These are phyloP conservation scores for Quercus variabilis DNA, from an alignment of 306 rosid species.

Conservation along the genomic window DNA sequence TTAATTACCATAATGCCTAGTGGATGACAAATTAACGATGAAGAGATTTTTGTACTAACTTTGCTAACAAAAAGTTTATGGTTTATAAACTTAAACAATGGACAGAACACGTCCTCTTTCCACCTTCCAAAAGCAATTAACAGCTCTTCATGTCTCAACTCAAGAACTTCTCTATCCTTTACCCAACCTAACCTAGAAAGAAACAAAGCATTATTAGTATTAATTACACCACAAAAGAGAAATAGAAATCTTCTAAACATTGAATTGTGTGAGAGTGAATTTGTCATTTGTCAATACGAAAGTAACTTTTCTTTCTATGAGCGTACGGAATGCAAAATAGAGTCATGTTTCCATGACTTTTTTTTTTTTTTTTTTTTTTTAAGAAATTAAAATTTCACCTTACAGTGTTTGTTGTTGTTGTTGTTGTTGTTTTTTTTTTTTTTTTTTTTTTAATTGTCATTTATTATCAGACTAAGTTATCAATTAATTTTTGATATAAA, in stretches of 20 bases:
- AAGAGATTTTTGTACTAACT: conserved; percentile 2
- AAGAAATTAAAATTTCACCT: accelerated
- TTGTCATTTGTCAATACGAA: too few species aligned
- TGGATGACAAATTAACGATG: conserved; percentile 2
- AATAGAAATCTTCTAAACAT: too few species aligned
- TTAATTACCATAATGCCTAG: conserved; percentile 1
- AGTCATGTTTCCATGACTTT: too few species aligned
- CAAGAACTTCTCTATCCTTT: neutral
- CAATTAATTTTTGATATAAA: too few species aligned
- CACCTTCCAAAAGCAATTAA: conserved; percentile 8
- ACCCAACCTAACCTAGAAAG: neutral
- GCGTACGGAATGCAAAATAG: too few species aligned
- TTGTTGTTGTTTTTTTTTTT: too few species aligned
- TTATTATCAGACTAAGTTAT: accelerated
- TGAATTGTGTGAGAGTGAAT: too few species aligned
- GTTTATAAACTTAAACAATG: neutral
- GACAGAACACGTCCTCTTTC: conserved; percentile 21
- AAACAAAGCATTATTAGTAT: too few species aligned
- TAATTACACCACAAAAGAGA: too few species aligned
- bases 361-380: too few species aligned
- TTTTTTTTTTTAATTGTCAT: too few species aligned
- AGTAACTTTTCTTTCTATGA: too few species aligned
- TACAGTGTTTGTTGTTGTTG: accelerated
- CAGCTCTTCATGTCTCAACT: neutral
- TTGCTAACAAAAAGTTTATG: conserved; percentile 6